phyloP scores from a whole-genome alignment of 2,329 filamentous ascomycete genomes.

The Fusarium xylarioides region DNA sequence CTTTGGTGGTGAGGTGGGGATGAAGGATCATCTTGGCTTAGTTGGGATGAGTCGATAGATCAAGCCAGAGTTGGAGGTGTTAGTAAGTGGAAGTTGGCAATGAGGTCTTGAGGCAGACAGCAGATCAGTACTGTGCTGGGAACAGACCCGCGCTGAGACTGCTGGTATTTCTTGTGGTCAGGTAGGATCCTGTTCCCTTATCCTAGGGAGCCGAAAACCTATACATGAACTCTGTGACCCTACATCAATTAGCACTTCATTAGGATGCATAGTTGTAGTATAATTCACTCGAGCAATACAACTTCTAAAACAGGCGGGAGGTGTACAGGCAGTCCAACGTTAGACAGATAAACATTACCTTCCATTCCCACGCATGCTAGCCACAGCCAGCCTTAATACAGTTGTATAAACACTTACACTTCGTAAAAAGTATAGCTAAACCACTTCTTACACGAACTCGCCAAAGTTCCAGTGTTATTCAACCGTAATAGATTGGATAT shows the following conservation, averaged over 20 bases:
- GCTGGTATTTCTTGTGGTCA: neutral
- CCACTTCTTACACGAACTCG: neutral
- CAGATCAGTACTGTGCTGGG: neutral
- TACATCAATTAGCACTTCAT: neutral
- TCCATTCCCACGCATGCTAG: neutral
- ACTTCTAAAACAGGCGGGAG: neutral
- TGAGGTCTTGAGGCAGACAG: neutral
- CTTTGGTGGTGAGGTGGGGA: constrained; percentile 35
- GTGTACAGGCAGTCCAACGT: neutral
- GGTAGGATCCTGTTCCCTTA: neutral
- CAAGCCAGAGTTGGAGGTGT: neutral
- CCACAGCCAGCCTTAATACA: neutral
- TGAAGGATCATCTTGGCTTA: constrained; percentile 9
- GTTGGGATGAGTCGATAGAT: neutral
- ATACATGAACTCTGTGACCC: neutral
- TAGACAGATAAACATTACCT: neutral
- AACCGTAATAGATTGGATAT: neutral
- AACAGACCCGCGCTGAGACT: neutral
- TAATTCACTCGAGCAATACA: neutral
- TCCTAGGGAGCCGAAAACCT: neutral
- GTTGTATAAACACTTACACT: neutral
- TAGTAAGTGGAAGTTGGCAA: neutral
- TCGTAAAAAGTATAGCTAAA: neutral
- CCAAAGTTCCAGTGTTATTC: neutral
- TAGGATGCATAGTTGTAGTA: neutral